Conservation (phyloP, 345 rosid genomes). For the Populus deltoides region DNA sequence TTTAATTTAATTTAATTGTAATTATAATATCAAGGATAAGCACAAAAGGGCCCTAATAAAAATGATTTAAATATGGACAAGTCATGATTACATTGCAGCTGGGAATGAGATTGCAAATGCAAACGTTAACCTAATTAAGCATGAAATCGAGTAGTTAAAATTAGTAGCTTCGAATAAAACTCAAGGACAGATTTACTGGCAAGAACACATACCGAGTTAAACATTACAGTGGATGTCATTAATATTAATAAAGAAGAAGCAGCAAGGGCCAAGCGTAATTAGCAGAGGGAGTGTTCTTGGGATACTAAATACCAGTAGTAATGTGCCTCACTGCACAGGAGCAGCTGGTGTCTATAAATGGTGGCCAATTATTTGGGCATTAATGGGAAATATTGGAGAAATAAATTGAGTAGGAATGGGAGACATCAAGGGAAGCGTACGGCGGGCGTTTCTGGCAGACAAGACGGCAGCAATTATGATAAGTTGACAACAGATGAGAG, state of each 20-base stretch:
- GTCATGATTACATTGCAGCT: background rate
- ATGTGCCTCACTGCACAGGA: background rate
- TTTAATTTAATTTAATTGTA: too few relatives aligned
- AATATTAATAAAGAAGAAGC: too few relatives aligned
- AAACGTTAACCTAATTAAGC: background rate
- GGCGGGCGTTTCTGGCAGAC: conserved; percentile 13
- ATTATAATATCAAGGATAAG: background rate
- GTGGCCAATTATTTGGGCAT: background rate
- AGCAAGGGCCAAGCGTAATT: too few relatives aligned
- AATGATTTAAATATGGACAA: background rate
- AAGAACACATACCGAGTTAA: too few relatives aligned
- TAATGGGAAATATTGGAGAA: background rate
- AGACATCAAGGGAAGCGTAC: conserved; percentile 14
- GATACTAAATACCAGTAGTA: background rate
- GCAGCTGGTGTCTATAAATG: background rate
- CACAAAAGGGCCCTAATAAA: background rate
- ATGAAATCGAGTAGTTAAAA: too few relatives aligned
- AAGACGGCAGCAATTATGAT: conserved; percentile 12
- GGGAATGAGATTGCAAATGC: background rate
- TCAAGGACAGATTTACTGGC: too few relatives aligned
- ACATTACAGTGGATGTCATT: too few relatives aligned
- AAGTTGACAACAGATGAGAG: background rate
- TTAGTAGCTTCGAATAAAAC: too few relatives aligned
- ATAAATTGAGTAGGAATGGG: background rate
- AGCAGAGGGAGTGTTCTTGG: too few relatives aligned